phyloP scores from a whole-genome alignment of 1,284 basidiomycete genomes.

The Ustilago hordei region DNA sequence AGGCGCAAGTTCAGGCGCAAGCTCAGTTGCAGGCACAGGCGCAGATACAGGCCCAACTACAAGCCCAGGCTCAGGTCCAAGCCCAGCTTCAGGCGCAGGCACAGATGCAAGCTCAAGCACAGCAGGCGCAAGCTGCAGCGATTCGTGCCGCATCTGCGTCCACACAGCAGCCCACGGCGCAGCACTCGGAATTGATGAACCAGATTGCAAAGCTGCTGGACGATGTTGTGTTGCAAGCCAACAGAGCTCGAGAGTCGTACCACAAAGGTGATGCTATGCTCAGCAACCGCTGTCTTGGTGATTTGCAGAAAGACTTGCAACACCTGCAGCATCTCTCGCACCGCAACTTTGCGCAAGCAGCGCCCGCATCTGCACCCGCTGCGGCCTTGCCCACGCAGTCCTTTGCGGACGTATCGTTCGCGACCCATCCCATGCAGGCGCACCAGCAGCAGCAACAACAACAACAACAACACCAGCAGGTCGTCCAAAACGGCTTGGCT shows the following conservation, averaged over 20 bases:
- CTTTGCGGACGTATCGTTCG: constrained; percentile 17
- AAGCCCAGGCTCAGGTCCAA: constrained; percentile 21
- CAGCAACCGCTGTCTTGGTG: constrained; percentile 57
- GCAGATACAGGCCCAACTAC: constrained; percentile 21
- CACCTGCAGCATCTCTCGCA: constrained; percentile 58
- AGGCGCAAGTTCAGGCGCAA: constrained; percentile 20
- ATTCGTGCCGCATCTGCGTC: constrained; percentile 31
- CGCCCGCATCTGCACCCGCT: constrained; percentile 7
- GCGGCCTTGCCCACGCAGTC: constrained; percentile 22
- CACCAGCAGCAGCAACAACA: constrained; percentile 17
- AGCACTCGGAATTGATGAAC: constrained; percentile 38
- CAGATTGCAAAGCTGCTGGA: constrained; percentile 58
- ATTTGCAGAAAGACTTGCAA: constrained; percentile 54
- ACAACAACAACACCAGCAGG: constrained; percentile 19
- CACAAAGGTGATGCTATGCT: constrained; percentile 53
- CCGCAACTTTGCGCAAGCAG: constrained; percentile 42
- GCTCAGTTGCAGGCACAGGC: constrained; percentile 18
- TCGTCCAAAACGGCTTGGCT: constrained; percentile 9
- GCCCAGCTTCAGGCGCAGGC: constrained; percentile 34
- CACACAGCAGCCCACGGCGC: constrained; percentile 20
- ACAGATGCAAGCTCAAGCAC: constrained; percentile 27
- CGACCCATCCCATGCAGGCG: constrained; percentile 14
- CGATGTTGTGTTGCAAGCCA: constrained; percentile 56
- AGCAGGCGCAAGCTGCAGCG: constrained; percentile 34
- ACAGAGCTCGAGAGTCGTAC: constrained; percentile 56